Evolutionary conservation across 2,329 filamentous ascomycete species (phyloP), one percentile per base, ranked within the genome.

Genomic region (Pyricularia grisea): DNA sequence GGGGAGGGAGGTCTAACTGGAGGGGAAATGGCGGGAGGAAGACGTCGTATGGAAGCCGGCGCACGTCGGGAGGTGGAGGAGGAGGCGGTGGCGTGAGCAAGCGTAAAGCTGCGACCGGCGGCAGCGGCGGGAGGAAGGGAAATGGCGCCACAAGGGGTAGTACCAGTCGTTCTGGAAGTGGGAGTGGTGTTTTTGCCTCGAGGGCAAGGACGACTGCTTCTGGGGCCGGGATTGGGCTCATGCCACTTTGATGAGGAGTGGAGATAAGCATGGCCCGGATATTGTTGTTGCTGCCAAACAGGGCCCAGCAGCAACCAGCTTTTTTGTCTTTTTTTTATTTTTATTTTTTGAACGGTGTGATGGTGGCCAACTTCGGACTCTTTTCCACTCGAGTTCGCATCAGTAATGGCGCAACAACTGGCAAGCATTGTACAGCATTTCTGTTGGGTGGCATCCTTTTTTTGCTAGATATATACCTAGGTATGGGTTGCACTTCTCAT

Each of bases 221-320:
- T 9, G 66, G 66, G 1, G 69, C 70, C 33, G 70, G 70, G 4
- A 74, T 74, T 7, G 72, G 73, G 3, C 69, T 74, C 69, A 74
- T 74, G 73, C 73, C 73, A 14, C 33, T 73, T 33, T 74, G 68
- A 72, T 63, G 27, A 7, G 14, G 60, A 3, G 14, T 61, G n/a
- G 4, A 9, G 3, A 14, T 61, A 28, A 61, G n/a, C n/a, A 14
- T 61, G 23, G 23, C 23, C n/a, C 58, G 25, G 58, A 27, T 10
- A 61, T 55, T 55, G 20, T 55, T 9, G 42, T 55, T 55, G 20
- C 42, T 64, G 61, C 25, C 28, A 23, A 31, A 6, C n/a, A 64
- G n/a, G 61, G 28, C 14, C 20, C n/a, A 28, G 23, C 28, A 30
- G 63, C 63, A 65, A 20, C 63, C 25, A 20, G 27, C 27, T 65